Percentiles rank a stretch among this genome's conserved stretches.
phyloP scores from a whole-genome alignment of 1,284 basidiomycete species.

The Microstroma glucosiphilum region DNA sequence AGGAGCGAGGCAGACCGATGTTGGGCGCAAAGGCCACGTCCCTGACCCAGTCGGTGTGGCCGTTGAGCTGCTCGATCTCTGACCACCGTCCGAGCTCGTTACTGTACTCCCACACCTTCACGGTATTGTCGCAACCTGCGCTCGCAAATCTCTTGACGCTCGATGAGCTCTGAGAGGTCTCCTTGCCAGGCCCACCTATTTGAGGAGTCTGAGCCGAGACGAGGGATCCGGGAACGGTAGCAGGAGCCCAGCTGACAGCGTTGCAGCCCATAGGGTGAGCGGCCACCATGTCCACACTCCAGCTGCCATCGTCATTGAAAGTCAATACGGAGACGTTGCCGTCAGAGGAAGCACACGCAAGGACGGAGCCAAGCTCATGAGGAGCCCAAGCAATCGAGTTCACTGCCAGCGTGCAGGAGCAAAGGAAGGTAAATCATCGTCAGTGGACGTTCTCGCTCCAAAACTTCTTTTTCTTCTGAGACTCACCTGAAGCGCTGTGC shows the following conservation, averaged over 20 bases:
- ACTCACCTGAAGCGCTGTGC: constrained; percentile 82
- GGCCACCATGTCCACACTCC: constrained; percentile 89
- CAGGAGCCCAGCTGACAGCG: constrained; percentile 94
- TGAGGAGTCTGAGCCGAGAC: constrained; percentile 27
- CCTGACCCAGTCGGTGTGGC: constrained; percentile 90
- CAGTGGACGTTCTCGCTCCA: not conserved
- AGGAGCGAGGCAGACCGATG: constrained; percentile 85
- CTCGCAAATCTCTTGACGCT: constrained; percentile 64
- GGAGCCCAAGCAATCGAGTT: constrained; percentile 98
- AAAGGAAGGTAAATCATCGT: not conserved
- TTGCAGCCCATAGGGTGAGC: constrained; percentile 96
- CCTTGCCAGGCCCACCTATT: constrained; percentile 46
- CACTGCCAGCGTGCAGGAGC: constrained; percentile 56
- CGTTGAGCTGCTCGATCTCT: constrained; percentile 39
- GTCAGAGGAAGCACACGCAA: constrained; percentile 96
- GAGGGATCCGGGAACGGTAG: constrained; percentile 71
- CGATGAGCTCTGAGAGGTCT: constrained; percentile 13
- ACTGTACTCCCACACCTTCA: constrained; percentile 84
- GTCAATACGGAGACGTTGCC: constrained; percentile 93
- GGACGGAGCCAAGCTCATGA: constrained; percentile 89
- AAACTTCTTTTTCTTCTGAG: not conserved
- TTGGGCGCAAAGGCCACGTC: constrained; percentile 98
- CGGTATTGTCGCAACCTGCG: constrained; percentile 90
- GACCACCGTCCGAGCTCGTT: constrained; percentile 25
- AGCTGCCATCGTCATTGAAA: constrained; percentile 97